Percentiles rank a stretch among this genome's conserved stretches.
Evolutionary conservation across 2,329 filamentous ascomycete species (phyloP).

Genomic region (Phialemonium atrogriseum): DNA sequence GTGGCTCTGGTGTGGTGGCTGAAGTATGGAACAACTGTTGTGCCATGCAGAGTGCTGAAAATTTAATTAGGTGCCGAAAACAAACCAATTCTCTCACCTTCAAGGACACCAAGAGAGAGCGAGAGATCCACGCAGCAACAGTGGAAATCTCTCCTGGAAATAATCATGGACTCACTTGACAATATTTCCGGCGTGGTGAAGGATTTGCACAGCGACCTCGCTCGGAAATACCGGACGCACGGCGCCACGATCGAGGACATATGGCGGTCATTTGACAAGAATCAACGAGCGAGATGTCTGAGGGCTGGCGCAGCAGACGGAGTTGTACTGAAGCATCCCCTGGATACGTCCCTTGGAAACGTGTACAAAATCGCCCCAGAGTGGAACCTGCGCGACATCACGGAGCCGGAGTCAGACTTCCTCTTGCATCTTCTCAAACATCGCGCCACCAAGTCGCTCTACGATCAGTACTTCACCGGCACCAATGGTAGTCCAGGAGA

Average conservation of each 20-base stretch:
- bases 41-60: too few species aligned
- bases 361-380: constrained; percentile 28
- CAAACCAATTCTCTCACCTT: too few species aligned
- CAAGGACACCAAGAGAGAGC: too few species aligned
- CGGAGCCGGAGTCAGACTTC: constrained; percentile 23
- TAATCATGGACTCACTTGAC: too few species aligned
- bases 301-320: constrained; percentile 23
- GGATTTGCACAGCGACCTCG: constrained; percentile 28
- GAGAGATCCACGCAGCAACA: too few species aligned
- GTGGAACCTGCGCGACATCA: constrained; percentile 33
- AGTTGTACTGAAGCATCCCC: constrained; percentile 23
- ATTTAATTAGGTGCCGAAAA: too few species aligned
- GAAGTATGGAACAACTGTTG: too few species aligned
- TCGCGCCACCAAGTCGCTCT: constrained; percentile 9
- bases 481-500: constrained; percentile 8
- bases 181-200: constrained; percentile 9
- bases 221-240: constrained; percentile 27
- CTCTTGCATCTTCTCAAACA: constrained; percentile 9
- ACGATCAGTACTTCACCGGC: constrained; percentile 8
- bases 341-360: constrained; percentile 26
- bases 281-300: constrained; percentile 24
- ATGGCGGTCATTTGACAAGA: constrained; percentile 29
- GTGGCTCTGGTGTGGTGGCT: too few species aligned
- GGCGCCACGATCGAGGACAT: constrained; percentile 22
- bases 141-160: too few species aligned